phyloP scores from a whole-genome alignment of 139 green algal genomes.

The Volvox reticuliferus region DNA sequence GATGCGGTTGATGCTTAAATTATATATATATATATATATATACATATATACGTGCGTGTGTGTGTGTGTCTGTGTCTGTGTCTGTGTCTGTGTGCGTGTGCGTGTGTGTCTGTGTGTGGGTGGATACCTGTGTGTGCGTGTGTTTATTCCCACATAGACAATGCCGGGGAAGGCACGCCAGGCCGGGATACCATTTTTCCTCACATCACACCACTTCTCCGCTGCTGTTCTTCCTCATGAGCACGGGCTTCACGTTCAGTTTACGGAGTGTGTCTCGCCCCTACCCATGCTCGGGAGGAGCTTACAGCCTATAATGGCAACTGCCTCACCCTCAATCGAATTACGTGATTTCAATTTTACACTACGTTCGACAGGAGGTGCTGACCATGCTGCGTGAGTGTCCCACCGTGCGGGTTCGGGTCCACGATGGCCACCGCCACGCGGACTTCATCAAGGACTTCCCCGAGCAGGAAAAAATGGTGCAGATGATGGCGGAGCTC shows the following conservation, averaged over 20 bases:
- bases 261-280: background rate
- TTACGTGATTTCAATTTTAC: background rate
- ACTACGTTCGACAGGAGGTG: conserved; percentile 23
- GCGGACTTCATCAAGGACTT: conserved; percentile 61
- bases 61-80: too few relatives aligned
- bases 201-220: background rate
- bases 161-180: too few relatives aligned
- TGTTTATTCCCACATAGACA: too few relatives aligned
- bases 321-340: background rate
- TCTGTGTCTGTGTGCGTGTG: too few relatives aligned
- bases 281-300: too few relatives aligned
- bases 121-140: too few relatives aligned
- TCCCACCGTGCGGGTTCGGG: conserved; percentile 40
- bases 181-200: background rate
- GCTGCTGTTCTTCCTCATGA: background rate
- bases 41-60: too few relatives aligned
- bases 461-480: conserved; percentile 50
- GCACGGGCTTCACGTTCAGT: background rate
- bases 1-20: too few relatives aligned
- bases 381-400: conserved; percentile 47
- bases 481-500: conserved; percentile 51
- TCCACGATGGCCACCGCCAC: conserved; percentile 49
- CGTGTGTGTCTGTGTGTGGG: too few relatives aligned
- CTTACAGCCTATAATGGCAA: background rate
- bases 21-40: too few relatives aligned